A percentile compares a stretch with the other conserved stretches of the same genome.
phyloP scores from a whole-genome alignment of 495 filamentous ascomycete species.

The Penicillium maclennaniae region DNA sequence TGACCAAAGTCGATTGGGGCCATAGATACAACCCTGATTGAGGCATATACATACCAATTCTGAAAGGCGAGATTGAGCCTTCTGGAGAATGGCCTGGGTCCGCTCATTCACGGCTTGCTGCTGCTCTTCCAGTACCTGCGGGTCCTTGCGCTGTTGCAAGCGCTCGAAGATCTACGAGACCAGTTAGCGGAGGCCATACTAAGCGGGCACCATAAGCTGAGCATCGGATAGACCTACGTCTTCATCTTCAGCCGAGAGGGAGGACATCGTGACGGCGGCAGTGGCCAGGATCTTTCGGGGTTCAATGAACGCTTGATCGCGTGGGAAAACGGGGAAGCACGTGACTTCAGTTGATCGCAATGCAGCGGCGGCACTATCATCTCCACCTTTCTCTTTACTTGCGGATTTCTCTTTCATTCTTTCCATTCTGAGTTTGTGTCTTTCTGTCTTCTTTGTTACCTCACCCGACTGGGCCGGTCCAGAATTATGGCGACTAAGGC shows the following conservation, averaged over 20 bases:
- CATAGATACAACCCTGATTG: neutral
- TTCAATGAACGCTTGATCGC: slow-evolving; percentile 11
- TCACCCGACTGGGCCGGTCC: neutral
- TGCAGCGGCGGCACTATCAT: slow-evolving; percentile 1
- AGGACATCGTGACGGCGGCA: slow-evolving; percentile 42
- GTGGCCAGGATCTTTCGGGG: slow-evolving; percentile 26
- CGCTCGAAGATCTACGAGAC: slow-evolving; percentile 57
- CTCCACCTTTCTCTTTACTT: neutral
- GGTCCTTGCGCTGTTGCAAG: slow-evolving; percentile 59
- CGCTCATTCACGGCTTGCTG: slow-evolving; percentile 60
- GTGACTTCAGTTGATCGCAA: slow-evolving; percentile 17
- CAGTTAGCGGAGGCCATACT: neutral
- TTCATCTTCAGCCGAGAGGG: slow-evolving; percentile 41
- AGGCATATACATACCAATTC: slow-evolving; percentile 41
- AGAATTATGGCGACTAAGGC: slow-evolving; percentile 70
- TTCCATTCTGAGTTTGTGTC: neutral
- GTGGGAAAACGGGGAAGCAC: slow-evolving; percentile 22
- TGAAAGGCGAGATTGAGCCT: slow-evolving; percentile 58
- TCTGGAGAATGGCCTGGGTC: slow-evolving; percentile 60
- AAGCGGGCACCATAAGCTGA: neutral
- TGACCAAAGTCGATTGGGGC: neutral
- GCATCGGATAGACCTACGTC: slow-evolving; percentile 24
- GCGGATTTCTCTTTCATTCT: neutral
- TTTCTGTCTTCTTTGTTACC: neutral
- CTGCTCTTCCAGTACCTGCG: slow-evolving; percentile 56